Evolutionary conservation across 352 stramenopile species (phyloP), one percentile per base, ranked within the genome.

Genomic region (Phytophthora lateralis): DNA sequence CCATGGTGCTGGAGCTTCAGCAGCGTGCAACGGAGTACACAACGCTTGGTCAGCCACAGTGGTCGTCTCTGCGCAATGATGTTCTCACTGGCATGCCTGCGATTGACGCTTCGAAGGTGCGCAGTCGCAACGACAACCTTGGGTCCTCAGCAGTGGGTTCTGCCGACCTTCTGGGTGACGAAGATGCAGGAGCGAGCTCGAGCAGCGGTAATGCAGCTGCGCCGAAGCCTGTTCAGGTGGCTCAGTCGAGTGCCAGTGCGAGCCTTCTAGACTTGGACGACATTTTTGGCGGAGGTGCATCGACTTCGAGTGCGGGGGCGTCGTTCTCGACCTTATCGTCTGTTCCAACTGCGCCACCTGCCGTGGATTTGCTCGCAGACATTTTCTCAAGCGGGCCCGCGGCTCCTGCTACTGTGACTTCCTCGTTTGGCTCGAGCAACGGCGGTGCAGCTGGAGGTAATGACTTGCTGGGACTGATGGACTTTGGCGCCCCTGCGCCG

Each of bases 11-110:
- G 6, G 97, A 99, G 66, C 79, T 99, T n/a, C 97, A 99, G 80
- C 88, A 99, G 44, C 90, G 97, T 29, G 90, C 96, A 11, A 98
- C 89, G 42, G 97, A 99, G 75, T 99, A 98, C 75, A 82, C 82
- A 45, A 91, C 85, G 7, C 75, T 99, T 20, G 80, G 98, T 20
- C 71, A 93, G 41, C 78, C 77, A 6, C 73, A 85, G 27, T 95
- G 84, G 88, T 58, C 72, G 12, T 71, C 76, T 58, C 77, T 93
- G 34, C 87, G 87, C 24, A 73, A 77, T 27, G 94, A 98, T 58
- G 89, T 98, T 41, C 76, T 99, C 27, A 85, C 93, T 17, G 84
- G 80, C 26, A 99, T 99, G 96, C 95, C 96, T 7, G 79, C 97
- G 1, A 97, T 99, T 43, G 96, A 99, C 63, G 66, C 85, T 42